Base-by-base conservation (phyloP, 176 grass and related monocot genomes). In the Ampelocalamus luodianensis region DNA sequence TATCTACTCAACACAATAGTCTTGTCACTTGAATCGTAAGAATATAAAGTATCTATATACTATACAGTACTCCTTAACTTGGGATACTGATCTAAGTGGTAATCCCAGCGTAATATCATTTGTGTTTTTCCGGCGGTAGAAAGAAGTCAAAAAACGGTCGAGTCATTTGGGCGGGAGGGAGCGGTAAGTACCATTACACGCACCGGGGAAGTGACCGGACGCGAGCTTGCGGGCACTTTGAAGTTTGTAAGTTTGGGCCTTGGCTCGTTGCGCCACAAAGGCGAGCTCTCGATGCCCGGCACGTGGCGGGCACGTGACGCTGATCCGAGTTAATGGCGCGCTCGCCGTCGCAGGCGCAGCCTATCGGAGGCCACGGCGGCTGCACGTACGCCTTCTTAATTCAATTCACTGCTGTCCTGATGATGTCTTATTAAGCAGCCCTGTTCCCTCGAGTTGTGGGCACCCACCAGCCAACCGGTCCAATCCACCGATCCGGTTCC, bases 261-360 rank as follows among this genome's bases (percentile, higher is more conserved):
- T 37, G 43, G 80, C 40, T 66, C 23, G 78, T 43, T 69, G 80
- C 75, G 43, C 34, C 74, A 74, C 84, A 77, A 38, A 64, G 62
- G 73, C 64, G 78, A 42, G 78, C 72, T 10, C 32, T 8, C 26
- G 54, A 74, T 64, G 44, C 65, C 54, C 55, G 55, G 79, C 88
- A 91, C 85, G 85, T 87, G 89, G 85, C 75, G 61, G 2, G 18
- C 89, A 90, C 85, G 89, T 75, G 85, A 75, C 29, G 69, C 75
- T 17, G 60, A 73, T 83, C 74, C 72, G 69, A 68, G 77, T 81
- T 64, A 85, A 71, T 81, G 77, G 62, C 7, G 0, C 77, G 69
- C 82, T 49, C 70, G 51, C 75, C 16, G 82, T 65, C 42, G 29
- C 55, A 56, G n/a, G n/a, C n/a, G 29, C 55, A 56, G 61, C 59